Conservation (phyloP, 768 basidiomycete species). For the Lactarius evosmus region DNA sequence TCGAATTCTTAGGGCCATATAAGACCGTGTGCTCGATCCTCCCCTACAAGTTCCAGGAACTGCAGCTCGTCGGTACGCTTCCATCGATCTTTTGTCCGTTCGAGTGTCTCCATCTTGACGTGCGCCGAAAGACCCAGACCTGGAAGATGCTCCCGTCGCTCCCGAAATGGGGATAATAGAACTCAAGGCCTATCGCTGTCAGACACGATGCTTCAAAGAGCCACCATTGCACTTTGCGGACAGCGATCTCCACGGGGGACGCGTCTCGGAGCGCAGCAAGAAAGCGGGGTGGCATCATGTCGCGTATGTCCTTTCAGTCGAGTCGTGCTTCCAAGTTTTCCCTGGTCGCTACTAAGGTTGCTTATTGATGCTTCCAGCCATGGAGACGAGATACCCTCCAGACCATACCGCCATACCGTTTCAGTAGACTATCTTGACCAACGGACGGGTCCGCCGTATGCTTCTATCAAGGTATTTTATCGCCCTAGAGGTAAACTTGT, state of each 20-base stretch:
- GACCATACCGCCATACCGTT: neutral
- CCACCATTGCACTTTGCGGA: no score
- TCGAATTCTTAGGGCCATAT: neutral
- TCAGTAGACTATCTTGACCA: neutral
- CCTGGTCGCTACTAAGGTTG: neutral
- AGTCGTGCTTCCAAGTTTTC: neutral
- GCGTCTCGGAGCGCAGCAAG: conserved; percentile 6
- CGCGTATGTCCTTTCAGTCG: neutral
- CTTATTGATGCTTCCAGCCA: neutral
- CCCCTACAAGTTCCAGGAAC: conserved; percentile 14
- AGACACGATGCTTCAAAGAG: no score
- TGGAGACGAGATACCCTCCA: conserved; percentile 3
- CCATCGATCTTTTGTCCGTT: neutral
- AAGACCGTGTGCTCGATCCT: neutral
- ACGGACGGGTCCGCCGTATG: neutral
- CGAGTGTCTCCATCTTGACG: neutral
- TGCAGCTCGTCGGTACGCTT: conserved; percentile 1
- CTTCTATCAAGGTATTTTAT: conserved; percentile 5
- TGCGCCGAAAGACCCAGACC: conserved; percentile 1
- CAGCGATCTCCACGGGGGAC: neutral
- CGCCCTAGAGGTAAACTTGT: conserved; percentile 3
- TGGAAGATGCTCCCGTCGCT: neutral
- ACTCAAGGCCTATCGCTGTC: neutral
- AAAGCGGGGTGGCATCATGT: conserved; percentile 18
- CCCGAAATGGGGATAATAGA: conserved; percentile 15